Base-by-base conservation (phyloP, 2,329 filamentous ascomycete species). In the Ramularia collo-cygni region DNA sequence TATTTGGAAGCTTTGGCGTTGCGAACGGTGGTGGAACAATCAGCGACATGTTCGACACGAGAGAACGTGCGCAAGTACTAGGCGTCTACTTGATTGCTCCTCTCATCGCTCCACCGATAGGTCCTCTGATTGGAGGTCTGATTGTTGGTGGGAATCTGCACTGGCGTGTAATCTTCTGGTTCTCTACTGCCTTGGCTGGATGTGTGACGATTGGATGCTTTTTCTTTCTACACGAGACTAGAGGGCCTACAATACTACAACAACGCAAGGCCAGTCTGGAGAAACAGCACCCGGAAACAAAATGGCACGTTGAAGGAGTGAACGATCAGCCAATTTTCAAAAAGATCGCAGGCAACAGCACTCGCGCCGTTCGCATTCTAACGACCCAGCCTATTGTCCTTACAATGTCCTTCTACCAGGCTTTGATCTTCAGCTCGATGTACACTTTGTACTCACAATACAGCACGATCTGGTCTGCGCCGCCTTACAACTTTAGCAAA, bases 21-120 rank as follows among this genome's bases (percentile, higher is more conserved):
- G 67, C 68, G 0, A 72, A 70, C 53, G 70, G 71, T 1, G 70
- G 70, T 4, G 69, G 69, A 1, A 70, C 64, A 0, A 69, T 72
- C 16, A 63, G 57, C 32, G 70, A 72, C 38, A 72, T 72, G 67
- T 72, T 71, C 37, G 47, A 61, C 9, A 63, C 64, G 1, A 61
- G 52, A 21, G 63, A 70, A 44, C 55, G 70, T 44, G 69, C 67
- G 13, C 61, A 62, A 12, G 61, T 70, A 0, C 64, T 68, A 38
- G 64, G 64, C 2, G 64, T 64, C 54, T 69, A 68, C 43, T 51
- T 67, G 4, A 48, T 67, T 3, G 64, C 62, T 0, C 64, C 61
- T 0, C 42, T 70, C 1, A 58, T 69, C 2, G 65, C 65, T 1
- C 48, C 48, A 1, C 39, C 37, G 1, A 50, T 68, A 1, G 66